These are phyloP conservation scores for Domatiomyces catenatus DNA, from an alignment of 2,329 filamentous ascomycete species.

Conservation along the genomic window DNA sequence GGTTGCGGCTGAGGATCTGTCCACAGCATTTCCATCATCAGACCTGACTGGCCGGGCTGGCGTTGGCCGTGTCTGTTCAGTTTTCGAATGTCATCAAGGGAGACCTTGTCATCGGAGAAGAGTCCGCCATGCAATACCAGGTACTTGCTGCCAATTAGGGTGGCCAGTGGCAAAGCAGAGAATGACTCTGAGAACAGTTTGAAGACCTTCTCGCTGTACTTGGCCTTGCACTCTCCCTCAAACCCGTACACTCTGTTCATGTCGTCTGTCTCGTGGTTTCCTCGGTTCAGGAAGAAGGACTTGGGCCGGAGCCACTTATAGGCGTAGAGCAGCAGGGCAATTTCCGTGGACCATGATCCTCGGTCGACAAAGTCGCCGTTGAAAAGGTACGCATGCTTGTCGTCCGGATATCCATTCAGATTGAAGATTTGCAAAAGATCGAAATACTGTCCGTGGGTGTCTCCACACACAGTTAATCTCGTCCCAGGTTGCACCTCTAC, in stretches of 20 bases:
- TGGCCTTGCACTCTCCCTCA: slow-evolving; percentile 93
- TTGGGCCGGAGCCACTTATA: slow-evolving; percentile 91
- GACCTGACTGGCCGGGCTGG: slow-evolving; percentile 77
- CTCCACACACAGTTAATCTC: slow-evolving; percentile 83
- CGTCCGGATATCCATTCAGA: slow-evolving; percentile 68
- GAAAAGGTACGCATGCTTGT: slow-evolving; percentile 88
- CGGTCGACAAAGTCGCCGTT: slow-evolving; percentile 98
- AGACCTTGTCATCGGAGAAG: slow-evolving; percentile 52
- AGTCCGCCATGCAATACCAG: slow-evolving; percentile 18
- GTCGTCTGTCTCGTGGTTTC: slow-evolving; percentile 97
- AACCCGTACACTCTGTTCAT: slow-evolving; percentile 99
- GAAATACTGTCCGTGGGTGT: slow-evolving; percentile 97
- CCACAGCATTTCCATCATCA: slow-evolving; percentile 99
- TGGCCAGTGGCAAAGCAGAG: slow-evolving; percentile 81
- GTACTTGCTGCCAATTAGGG: slow-evolving; percentile 52
- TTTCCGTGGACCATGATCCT: slow-evolving; percentile 96
- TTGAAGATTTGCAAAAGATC: slow-evolving; percentile 94
- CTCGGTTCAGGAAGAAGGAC: slow-evolving; percentile 86
- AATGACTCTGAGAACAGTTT: slow-evolving; percentile 98
- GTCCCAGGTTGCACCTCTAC: slow-evolving; percentile 62
- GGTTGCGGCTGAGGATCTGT: slow-evolving; percentile 80
- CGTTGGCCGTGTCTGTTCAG: slow-evolving; percentile 78
- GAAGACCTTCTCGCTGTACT: slow-evolving; percentile 92
- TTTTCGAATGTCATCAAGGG: slow-evolving; percentile 85
- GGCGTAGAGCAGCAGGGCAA: slow-evolving; percentile 80